Evolutionary conservation across 345 rosid species (phyloP), one percentile per base, ranked within the genome.

Genomic region (Populus nigra): DNA sequence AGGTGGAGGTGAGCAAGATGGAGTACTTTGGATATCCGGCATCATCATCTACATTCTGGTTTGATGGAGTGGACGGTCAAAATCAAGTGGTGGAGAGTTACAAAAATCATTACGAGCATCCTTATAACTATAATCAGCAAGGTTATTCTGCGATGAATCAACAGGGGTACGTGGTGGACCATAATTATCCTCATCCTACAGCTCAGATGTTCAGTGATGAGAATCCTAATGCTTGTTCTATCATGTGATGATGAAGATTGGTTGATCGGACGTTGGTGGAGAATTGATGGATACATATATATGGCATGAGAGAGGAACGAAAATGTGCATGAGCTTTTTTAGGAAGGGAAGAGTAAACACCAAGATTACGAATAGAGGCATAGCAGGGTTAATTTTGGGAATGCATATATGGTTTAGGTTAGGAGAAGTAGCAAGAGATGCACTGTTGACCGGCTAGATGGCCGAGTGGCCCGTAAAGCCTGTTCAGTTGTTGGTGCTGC

Each of bases 141-240:
- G 76, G 59, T 17, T 23, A 74, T 20, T 69, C 79, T 59, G 81
- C 80, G 65, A 47, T 8, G 25, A 75, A 35, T 25, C 49, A 80
- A 11, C 85, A 76, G 25, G 87, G 83, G 0, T 83, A 82, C 23
- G 65, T 8, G 20, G 20, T 55, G 73, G 81, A 55, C 27, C 69
- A 76, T 50, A 27, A 50, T 16, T 84, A 77, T 10, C 83, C 71
- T 4, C 8, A 73, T 71, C 86, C 86, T 36, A 88, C 93, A 33
- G 94, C 97, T 5, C 91, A 92, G 84, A 85, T 94, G 89, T 92
- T 94, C 73, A 92, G 97, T 61, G 98, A 94, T 71, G 98, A 94
- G 88, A 92, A 94, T 83, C 98, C 97, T 7, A 91, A 94, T 65
- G 90, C 91, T 0, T 94, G 98, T 70, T 88, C 90, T 50, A 66